A percentile compares a stretch with the other conserved stretches of the same genome.
Conservation (phyloP, 495 filamentous ascomycete species). For the Neurospora sp. region DNA sequence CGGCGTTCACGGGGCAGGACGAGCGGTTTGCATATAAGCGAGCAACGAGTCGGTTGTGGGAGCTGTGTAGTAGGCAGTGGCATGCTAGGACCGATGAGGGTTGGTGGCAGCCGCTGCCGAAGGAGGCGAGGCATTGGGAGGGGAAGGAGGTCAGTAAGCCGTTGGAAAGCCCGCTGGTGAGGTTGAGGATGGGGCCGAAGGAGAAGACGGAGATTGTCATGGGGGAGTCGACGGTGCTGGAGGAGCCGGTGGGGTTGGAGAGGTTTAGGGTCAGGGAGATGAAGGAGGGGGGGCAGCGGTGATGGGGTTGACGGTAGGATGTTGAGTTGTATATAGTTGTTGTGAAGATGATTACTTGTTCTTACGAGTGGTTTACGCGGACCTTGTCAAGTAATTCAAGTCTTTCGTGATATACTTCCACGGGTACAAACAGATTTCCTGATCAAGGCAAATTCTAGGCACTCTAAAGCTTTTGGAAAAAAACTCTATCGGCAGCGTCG, state of each 20-base stretch:
- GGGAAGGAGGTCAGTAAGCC: conserved; percentile 16
- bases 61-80: conserved; percentile 57
- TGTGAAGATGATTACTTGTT: background rate
- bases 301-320: background rate
- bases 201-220: conserved; percentile 22
- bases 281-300: conserved; percentile 7
- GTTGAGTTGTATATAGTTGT: background rate
- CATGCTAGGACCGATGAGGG: conserved; percentile 40
- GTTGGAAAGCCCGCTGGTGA: background rate
- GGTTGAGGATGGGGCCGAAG: background rate
- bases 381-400: background rate
- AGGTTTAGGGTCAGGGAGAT: conserved; percentile 21
- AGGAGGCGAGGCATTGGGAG: conserved; percentile 51
- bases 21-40: conserved; percentile 63
- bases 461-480: too few species aligned
- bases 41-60: conserved; percentile 56
- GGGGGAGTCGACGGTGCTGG: conserved; percentile 28
- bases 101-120: conserved; percentile 57
- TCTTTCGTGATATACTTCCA: background rate
- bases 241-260: conserved; percentile 32
- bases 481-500: too few species aligned
- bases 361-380: background rate
- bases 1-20: conserved; percentile 59
- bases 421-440: background rate
- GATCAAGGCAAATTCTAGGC: too few species aligned